phyloP scores from a whole-genome alignment of 2,329 filamentous ascomycete genomes.

The Microcera coccophila region DNA sequence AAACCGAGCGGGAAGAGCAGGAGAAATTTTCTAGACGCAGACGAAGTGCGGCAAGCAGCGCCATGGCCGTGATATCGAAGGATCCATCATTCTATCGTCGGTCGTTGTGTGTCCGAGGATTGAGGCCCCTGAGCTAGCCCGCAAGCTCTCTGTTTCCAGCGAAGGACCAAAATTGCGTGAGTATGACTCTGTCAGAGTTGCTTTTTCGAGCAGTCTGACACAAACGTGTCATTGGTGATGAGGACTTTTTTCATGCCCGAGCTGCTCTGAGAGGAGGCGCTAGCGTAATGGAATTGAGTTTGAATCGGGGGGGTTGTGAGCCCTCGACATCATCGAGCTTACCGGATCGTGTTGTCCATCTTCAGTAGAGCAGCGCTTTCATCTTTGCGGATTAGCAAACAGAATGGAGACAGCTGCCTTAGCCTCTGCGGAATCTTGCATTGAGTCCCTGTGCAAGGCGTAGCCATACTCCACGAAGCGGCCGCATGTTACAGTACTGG shows the following conservation, averaged over 20 bases:
- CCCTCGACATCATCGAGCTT: not conserved
- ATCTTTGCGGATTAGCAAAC: too few species aligned
- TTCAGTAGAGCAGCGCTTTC: not conserved
- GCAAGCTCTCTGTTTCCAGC: not conserved
- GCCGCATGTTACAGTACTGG: not conserved
- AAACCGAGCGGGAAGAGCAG: constrained; percentile 3
- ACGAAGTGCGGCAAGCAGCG: constrained; percentile 5
- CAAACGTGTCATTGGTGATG: not conserved
- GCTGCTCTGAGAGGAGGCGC: too few species aligned
- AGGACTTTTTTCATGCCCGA: not conserved
- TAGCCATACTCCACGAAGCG: not conserved
- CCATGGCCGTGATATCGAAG: constrained; percentile 7
- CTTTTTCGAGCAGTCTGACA: not conserved
- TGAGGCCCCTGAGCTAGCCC: not conserved
- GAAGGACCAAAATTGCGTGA: not conserved
- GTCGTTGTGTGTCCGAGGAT: not conserved
- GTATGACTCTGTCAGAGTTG: constrained; percentile 1
- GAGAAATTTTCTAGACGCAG: constrained; percentile 8
- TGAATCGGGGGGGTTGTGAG: not conserved
- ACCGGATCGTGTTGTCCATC: not conserved
- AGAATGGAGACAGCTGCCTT: constrained; percentile 18
- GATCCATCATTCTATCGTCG: constrained; percentile 1
- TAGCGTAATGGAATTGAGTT: not conserved
- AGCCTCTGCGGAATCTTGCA: constrained; percentile 30
- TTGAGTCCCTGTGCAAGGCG: not conserved